Percentiles rank a stretch among this genome's conserved stretches.
These are phyloP conservation scores for Gonapodya prolifera DNA, from an alignment of 192 early-diverging fungal genomes.

Conservation along the genomic window DNA sequence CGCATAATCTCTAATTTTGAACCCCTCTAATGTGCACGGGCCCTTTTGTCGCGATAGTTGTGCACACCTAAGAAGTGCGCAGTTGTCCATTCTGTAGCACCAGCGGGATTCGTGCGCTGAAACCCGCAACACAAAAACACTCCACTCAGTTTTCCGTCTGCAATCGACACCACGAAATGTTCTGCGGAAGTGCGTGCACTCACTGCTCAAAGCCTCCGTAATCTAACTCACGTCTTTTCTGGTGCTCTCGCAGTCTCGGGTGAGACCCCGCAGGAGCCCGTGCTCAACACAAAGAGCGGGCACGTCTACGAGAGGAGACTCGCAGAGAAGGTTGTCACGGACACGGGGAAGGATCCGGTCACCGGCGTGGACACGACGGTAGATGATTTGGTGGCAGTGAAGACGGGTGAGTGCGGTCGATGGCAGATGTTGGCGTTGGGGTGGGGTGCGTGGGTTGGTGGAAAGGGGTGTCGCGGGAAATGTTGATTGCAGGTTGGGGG, in stretches of 20 bases:
- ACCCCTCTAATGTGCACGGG: not conserved
- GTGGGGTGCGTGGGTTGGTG: too few relatives aligned
- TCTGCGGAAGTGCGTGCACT: constrained; percentile 13
- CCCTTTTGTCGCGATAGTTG: too few relatives aligned
- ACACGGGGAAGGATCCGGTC: constrained; percentile 71
- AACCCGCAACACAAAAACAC: too few relatives aligned
- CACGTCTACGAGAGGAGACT: constrained; percentile 78
- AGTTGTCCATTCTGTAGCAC: too few relatives aligned
- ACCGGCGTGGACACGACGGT: constrained; percentile 54
- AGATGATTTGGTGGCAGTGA: constrained; percentile 62
- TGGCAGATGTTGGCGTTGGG: too few relatives aligned
- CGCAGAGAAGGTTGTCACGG: constrained; percentile 74
- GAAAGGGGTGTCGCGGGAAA: too few relatives aligned
- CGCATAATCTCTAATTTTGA: not conserved
- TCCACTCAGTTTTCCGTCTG: too few relatives aligned
- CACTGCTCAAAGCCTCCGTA: not conserved
- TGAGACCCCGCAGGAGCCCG: constrained; percentile 74
- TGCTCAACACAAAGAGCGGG: constrained; percentile 74
- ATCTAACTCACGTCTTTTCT: not conserved
- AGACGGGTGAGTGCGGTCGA: constrained; percentile 25
- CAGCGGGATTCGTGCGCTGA: too few relatives aligned
- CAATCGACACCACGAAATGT: too few relatives aligned
- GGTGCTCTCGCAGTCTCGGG: constrained; percentile 77
- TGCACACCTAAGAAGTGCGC: too few relatives aligned
- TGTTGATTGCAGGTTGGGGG: too few relatives aligned